phyloP scores from a whole-genome alignment of 2,329 filamentous ascomycete species.

The Trichophyton equinum region DNA sequence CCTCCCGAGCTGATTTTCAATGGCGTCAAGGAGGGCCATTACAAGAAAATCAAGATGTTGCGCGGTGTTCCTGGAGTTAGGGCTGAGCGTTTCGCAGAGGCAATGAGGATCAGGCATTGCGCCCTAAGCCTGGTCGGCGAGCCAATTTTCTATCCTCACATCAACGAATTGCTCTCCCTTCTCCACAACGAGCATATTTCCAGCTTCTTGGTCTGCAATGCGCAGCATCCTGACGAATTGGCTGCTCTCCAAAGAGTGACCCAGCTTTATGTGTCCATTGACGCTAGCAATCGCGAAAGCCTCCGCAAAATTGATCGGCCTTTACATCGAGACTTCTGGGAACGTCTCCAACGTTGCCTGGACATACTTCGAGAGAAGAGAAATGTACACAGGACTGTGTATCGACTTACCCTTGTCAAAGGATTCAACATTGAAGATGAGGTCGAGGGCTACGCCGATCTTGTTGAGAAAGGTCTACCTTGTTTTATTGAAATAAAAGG shows the following conservation, averaged over 20 bases:
- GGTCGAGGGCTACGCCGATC: conserved; percentile 74
- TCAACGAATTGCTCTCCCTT: conserved; percentile 79
- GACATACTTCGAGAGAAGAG: conserved; percentile 77
- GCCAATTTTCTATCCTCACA: conserved; percentile 97
- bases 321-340: conserved; percentile 93
- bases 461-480: conserved; percentile 74
- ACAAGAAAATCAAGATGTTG: conserved; percentile 96
- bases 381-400: conserved; percentile 80
- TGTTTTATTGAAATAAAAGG: conserved; percentile 95
- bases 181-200: conserved; percentile 79
- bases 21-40: conserved; percentile 82
- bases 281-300: conserved; percentile 80
- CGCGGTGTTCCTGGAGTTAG: conserved; percentile 85
- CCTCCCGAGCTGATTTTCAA: conserved; percentile 79
- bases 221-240: conserved; percentile 86
- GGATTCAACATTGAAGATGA: conserved; percentile 97
- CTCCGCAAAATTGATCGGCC: conserved; percentile 82
- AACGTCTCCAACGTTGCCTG: conserved; percentile 80
- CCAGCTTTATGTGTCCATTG: conserved; percentile 91
- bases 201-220: conserved; percentile 92
- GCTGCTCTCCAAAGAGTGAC: conserved; percentile 73
- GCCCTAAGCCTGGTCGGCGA: conserved; percentile 86
- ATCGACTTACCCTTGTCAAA: conserved; percentile 88
- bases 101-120: conserved; percentile 86
- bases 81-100: conserved; percentile 82